A percentile compares a stretch with the other conserved stretches of the same genome.
phyloP scores from a whole-genome alignment of 148 eudicot genomes.

The Beta vulgaris region DNA sequence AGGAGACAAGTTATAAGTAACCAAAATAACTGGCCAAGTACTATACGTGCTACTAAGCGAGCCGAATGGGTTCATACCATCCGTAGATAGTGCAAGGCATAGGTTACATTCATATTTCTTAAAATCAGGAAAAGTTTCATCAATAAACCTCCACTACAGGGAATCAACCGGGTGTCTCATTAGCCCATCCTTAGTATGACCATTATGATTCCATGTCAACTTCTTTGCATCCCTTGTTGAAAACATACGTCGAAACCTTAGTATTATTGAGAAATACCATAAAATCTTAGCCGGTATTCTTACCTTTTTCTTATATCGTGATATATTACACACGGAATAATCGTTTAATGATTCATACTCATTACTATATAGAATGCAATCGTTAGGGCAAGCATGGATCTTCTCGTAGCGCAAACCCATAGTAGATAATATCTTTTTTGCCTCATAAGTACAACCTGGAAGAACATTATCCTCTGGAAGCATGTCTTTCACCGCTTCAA shows the following conservation, averaged over 20 bases:
- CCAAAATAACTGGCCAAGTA: too few species aligned
- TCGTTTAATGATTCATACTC: neutral
- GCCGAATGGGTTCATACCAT: slow-evolving; percentile 28
- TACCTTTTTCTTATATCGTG: neutral
- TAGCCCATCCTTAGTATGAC: slow-evolving; percentile 5
- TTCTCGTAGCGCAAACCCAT: neutral
- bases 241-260: slow-evolving; percentile 29
- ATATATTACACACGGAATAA: neutral
- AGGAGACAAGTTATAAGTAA: neutral
- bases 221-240: slow-evolving; percentile 17
- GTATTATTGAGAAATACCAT: too few species aligned
- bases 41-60: neutral
- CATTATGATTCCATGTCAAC: too few species aligned
- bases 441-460: slow-evolving; percentile 10
- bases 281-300: neutral
- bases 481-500: slow-evolving; percentile 7
- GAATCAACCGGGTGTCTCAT: slow-evolving; percentile 18
- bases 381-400: neutral
- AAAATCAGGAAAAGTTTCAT: slow-evolving; percentile 9
- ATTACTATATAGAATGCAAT: neutral
- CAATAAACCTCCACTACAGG: too few species aligned
- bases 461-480: slow-evolving; percentile 13
- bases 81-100: slow-evolving; percentile 21
- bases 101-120: slow-evolving; percentile 19
- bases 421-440: neutral